phyloP scores from a whole-genome alignment of 306 rosid genomes.

The Hippophae tibetana region DNA sequence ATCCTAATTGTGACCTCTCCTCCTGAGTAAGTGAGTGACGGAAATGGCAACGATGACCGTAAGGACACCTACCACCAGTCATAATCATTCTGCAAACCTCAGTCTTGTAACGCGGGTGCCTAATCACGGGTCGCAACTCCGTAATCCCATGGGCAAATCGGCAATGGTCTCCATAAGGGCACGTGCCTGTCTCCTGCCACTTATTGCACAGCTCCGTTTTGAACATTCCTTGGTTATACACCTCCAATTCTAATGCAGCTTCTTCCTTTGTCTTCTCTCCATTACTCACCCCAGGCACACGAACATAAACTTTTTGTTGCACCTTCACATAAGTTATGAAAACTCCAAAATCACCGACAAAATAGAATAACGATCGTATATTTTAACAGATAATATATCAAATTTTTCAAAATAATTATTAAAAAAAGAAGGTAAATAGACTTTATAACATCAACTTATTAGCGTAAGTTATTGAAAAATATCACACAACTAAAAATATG shows the following conservation, averaged over 20 bases:
- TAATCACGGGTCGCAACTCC: slow-evolving; percentile 46
- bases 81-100: slow-evolving; percentile 41
- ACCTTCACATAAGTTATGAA: background rate
- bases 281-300: background rate
- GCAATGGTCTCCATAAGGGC: slow-evolving; percentile 40
- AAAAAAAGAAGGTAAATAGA: no score
- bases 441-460: no score
- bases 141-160: slow-evolving; percentile 38
- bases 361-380: slow-evolving; percentile 42
- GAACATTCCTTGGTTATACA: slow-evolving; percentile 37
- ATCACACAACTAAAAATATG: no score
- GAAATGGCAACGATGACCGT: slow-evolving; percentile 47
- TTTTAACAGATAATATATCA: no score
- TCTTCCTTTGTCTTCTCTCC: slow-evolving; percentile 24
- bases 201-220: slow-evolving; percentile 48
- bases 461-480: no score
- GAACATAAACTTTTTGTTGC: slow-evolving; percentile 41
- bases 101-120: slow-evolving; percentile 50
- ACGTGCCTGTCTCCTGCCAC: slow-evolving; percentile 43
- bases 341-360: background rate
- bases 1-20: slow-evolving; percentile 12
- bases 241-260: slow-evolving; percentile 31
- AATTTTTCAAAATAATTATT: no score
- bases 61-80: slow-evolving; percentile 34
- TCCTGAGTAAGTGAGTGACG: slow-evolving; percentile 36